These are phyloP conservation scores for Lachnellula occidentalis DNA, from an alignment of 2,329 filamentous ascomycete genomes.

Conservation along the genomic window DNA sequence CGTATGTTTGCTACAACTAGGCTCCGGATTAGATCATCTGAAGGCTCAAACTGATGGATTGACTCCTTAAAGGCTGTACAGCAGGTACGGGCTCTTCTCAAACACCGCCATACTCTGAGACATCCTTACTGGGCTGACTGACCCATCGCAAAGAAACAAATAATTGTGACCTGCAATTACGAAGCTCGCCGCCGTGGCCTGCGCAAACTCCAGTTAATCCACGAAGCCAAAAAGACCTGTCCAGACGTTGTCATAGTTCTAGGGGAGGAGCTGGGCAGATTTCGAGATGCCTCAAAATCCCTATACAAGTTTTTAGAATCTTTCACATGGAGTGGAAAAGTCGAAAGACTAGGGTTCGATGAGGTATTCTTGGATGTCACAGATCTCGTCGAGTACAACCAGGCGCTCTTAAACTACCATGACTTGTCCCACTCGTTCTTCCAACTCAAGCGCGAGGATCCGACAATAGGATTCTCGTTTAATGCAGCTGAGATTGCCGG, in stretches of 20 bases:
- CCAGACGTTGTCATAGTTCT: conserved; percentile 81
- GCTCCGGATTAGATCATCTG: not conserved
- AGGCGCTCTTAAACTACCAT: conserved; percentile 61
- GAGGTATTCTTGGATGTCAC: conserved; percentile 74
- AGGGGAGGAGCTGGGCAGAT: conserved; percentile 79
- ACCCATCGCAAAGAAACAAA: conserved; percentile 67
- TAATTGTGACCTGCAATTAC: conserved; percentile 91
- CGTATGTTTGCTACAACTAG: conserved; percentile 50
- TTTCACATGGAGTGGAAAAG: conserved; percentile 71
- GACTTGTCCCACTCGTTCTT: conserved; percentile 70
- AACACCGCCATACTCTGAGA: conserved; percentile 1
- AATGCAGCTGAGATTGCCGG: conserved; percentile 67
- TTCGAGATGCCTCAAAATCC: conserved; percentile 79
- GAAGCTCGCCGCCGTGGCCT: conserved; percentile 70
- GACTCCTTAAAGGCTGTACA: conserved; percentile 27
- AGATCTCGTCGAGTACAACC: conserved; percentile 79
- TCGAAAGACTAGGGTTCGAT: conserved; percentile 83
- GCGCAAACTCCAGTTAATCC: conserved; percentile 79
- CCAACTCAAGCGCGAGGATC: conserved; percentile 65
- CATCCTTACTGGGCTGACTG: not conserved
- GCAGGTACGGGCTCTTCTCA: conserved; percentile 20
- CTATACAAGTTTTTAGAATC: conserved; percentile 68
- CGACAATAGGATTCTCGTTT: conserved; percentile 73
- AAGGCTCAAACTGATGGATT: not conserved
- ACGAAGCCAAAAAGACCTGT: conserved; percentile 72